Conservation (phyloP, 805 yeast species). For the Pichia cephalocereana region DNA sequence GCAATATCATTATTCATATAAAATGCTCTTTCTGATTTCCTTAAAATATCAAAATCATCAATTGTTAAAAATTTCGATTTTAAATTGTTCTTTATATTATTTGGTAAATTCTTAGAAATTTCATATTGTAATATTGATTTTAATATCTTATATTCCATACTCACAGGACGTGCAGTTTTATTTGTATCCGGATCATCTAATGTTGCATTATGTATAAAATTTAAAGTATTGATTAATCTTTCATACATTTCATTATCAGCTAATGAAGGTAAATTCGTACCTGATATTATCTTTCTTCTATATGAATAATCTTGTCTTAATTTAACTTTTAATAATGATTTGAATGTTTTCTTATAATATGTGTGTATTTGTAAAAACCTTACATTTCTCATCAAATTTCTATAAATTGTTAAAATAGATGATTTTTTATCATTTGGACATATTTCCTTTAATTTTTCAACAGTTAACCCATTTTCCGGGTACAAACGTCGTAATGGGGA, state of each 20-base stretch:
- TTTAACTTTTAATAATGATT: slow-evolving; percentile 11
- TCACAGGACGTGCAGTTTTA: slow-evolving; percentile 1
- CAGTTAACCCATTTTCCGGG: slow-evolving; percentile 16
- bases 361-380: slow-evolving; percentile 8
- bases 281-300: slow-evolving; percentile 7
- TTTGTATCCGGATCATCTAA: slow-evolving; percentile 2
- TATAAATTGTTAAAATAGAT: slow-evolving; percentile 10
- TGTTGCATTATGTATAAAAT: slow-evolving; percentile 20
- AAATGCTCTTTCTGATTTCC: slow-evolving; percentile 1
- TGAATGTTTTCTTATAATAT: slow-evolving; percentile 5
- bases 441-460: slow-evolving; percentile 2
- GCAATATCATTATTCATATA: neutral
- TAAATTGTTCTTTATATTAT: neutral
- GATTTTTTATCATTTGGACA: neutral
- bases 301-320: slow-evolving; percentile 17
- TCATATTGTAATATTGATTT: slow-evolving; percentile 17
- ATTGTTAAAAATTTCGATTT: neutral
- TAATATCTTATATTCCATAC: slow-evolving; percentile 12
- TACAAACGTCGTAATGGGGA: slow-evolving; percentile 16
- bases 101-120: slow-evolving; percentile 11
- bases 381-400: slow-evolving; percentile 14
- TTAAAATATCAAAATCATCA: slow-evolving; percentile 6
- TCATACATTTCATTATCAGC: slow-evolving; percentile 7
- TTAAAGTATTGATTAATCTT: slow-evolving; percentile 17
- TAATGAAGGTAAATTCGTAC: neutral